phyloP scores from a whole-genome alignment of 2,329 filamentous ascomycete genomes.

The Trichoderma atroviride region DNA sequence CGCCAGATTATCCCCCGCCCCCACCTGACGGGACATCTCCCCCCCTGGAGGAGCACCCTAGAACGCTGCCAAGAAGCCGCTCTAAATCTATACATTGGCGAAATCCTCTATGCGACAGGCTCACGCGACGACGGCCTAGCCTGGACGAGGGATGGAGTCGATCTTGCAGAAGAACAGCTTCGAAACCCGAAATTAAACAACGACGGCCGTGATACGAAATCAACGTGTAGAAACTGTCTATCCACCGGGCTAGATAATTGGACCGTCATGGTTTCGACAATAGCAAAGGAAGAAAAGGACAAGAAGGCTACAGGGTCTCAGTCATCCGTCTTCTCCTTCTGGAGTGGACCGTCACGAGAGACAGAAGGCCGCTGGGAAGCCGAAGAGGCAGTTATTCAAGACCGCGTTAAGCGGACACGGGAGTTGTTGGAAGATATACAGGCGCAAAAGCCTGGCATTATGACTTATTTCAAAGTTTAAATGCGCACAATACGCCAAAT shows the following conservation, averaged over 20 bases:
- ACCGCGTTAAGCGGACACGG: constrained; percentile 53
- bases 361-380: constrained; percentile 54
- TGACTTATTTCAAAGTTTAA: constrained; percentile 47
- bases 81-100: constrained; percentile 86
- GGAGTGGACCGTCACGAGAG: constrained; percentile 41
- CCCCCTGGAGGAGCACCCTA: constrained; percentile 61
- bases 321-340: constrained; percentile 43
- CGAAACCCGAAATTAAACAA: constrained; percentile 44
- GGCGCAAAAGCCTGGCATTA: constrained; percentile 41
- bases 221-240: constrained; percentile 76
- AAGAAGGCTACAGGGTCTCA: constrained; percentile 42
- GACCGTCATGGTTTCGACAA: constrained; percentile 71
- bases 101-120: constrained; percentile 77
- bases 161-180: constrained; percentile 72
- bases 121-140: constrained; percentile 71
- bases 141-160: constrained; percentile 89
- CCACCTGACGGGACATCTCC: constrained; percentile 70
- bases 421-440: constrained; percentile 56
- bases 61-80: constrained; percentile 83
- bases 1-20: constrained; percentile 69
- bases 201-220: constrained; percentile 39
- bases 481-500: not conserved
- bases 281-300: constrained; percentile 57
- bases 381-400: constrained; percentile 57
- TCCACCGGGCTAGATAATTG: constrained; percentile 78